phyloP scores from a whole-genome alignment of 108 stramenopile species.

The Conticribra guillardii region DNA sequence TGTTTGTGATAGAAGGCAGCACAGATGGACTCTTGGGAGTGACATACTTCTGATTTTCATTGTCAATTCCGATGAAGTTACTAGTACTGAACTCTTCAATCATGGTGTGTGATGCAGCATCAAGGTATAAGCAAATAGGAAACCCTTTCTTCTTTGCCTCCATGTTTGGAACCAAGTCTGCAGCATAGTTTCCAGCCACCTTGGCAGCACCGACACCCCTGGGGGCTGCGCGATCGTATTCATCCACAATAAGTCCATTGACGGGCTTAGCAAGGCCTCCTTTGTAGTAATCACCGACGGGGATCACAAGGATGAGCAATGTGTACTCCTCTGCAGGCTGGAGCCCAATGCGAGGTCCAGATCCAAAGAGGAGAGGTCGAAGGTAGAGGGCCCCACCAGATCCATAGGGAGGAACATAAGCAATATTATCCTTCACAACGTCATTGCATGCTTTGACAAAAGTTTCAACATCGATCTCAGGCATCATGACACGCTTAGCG shows the following conservation, averaged over 20 bases:
- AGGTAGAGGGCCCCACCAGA: conserved; percentile 95
- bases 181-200: conserved; percentile 99
- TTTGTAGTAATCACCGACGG: conserved; percentile 99
- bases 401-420: conserved; percentile 97
- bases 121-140: conserved; percentile 96
- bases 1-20: conserved; percentile 96
- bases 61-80: conserved; percentile 96
- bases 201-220: conserved; percentile 95
- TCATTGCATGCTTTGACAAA: conserved; percentile 92
- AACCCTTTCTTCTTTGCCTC: conserved; percentile 95
- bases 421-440: conserved; percentile 92
- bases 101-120: conserved; percentile 88
- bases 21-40: conserved; percentile 93
- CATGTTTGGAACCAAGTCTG: conserved; percentile 97
- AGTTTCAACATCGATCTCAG: conserved; percentile 75
- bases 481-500: conserved; percentile 93
- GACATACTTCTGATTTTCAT: conserved; percentile 78
- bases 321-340: conserved; percentile 98
- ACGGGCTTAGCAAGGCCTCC: conserved; percentile 92
- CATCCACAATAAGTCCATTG: conserved; percentile 88
- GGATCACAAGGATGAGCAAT: conserved; percentile 92
- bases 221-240: conserved; percentile 98
- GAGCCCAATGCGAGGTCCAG: conserved; percentile 94
- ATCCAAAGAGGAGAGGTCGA: conserved; percentile 95
- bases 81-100: conserved; percentile 99